Evolutionary conservation across 306 rosid species (phyloP).

Genomic region (Inga leiocalycina): DNA sequence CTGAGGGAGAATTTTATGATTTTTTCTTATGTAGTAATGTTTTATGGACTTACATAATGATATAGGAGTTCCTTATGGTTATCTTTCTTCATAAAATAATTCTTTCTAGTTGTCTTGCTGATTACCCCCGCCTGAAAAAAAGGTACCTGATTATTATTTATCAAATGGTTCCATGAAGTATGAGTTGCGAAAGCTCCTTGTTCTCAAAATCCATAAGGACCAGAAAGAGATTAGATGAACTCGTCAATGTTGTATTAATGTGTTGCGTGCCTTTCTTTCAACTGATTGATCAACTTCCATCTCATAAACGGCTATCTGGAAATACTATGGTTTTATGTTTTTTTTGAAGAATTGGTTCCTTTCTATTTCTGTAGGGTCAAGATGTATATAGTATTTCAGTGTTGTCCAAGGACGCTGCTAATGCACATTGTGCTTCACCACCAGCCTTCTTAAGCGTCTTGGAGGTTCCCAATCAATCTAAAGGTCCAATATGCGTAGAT

Average conservation of each 20-base stretch:
- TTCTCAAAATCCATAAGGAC: slow-evolving; percentile 1
- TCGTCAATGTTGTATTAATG: slow-evolving; percentile 3
- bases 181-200: slow-evolving; percentile 14
- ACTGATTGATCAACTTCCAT: slow-evolving; percentile 24
- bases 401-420: slow-evolving; percentile 52
- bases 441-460: slow-evolving; percentile 62
- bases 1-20: slow-evolving; percentile 5
- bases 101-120: background rate
- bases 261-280: slow-evolving; percentile 22
- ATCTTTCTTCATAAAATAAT: background rate
- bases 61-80: background rate
- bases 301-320: slow-evolving; percentile 15
- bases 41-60: background rate
- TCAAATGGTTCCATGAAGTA: slow-evolving; percentile 26
- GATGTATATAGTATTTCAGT: slow-evolving; percentile 68
- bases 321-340: background rate
- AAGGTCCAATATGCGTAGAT: slow-evolving; percentile 53
- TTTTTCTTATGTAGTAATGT: background rate
- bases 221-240: background rate
- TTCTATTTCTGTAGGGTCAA: slow-evolving; percentile 55
- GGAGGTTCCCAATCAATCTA: slow-evolving; percentile 62
- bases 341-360: background rate
- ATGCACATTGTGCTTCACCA: slow-evolving; percentile 54
- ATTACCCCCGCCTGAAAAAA: too few species aligned
- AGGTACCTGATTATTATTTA: slow-evolving; percentile 15